Conservation (phyloP, 306 rosid species). For the Heteromeles arbutifolia region DNA sequence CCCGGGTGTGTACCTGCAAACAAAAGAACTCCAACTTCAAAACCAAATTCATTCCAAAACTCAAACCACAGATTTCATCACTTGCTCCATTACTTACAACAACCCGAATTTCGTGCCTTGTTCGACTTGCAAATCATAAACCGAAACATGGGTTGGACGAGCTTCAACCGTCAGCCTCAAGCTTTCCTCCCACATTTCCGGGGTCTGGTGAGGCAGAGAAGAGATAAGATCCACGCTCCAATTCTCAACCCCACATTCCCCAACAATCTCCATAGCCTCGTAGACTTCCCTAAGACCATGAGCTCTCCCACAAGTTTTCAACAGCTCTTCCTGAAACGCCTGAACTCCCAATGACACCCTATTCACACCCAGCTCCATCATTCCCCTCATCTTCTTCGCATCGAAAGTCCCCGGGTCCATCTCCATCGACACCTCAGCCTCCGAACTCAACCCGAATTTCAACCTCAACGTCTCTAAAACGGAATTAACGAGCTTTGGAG, state of each 20-base stretch:
- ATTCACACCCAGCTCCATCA: conserved; percentile 67
- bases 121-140: conserved; percentile 86
- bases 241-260: conserved; percentile 60
- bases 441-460: conserved; percentile 54
- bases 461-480: conserved; percentile 45
- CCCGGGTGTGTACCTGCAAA: conserved; percentile 71
- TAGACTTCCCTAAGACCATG: conserved; percentile 72
- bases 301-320: conserved; percentile 85
- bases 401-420: conserved; percentile 97
- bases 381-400: conserved; percentile 44
- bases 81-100: conserved; percentile 39
- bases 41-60: conserved; percentile 12
- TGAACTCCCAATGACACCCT: conserved; percentile 93
- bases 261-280: conserved; percentile 68
- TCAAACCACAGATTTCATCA: background rate
- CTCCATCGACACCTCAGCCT: conserved; percentile 79
- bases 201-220: conserved; percentile 76
- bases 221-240: conserved; percentile 95
- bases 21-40: conserved; percentile 13
- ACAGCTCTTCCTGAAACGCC: conserved; percentile 76
- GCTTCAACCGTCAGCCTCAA: conserved; percentile 61
- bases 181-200: conserved; percentile 85
- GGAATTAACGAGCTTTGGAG: conserved; percentile 56
- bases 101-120: conserved; percentile 80
- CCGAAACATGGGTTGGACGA: conserved; percentile 73